These are phyloP conservation scores for Pythium inflatum DNA, from an alignment of 352 stramenopile species.

Conservation along the genomic window DNA sequence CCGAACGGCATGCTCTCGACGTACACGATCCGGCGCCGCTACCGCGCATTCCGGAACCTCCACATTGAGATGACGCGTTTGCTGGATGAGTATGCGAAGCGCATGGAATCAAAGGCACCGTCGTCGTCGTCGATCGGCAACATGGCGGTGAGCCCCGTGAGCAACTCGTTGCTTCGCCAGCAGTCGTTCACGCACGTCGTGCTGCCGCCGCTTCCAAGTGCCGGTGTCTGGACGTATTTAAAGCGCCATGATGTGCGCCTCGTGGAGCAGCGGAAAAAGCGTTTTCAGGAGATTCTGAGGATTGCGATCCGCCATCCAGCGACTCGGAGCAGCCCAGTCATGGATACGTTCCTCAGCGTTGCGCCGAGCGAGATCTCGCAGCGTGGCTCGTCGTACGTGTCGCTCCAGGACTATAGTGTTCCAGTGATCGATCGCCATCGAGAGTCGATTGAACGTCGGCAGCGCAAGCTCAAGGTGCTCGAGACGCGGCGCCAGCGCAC, in stretches of 20 bases:
- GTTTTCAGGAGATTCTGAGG: constrained; percentile 82
- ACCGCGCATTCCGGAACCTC: constrained; percentile 80
- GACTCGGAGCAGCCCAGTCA: constrained; percentile 59
- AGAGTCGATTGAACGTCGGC: constrained; percentile 77
- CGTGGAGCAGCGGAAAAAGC: constrained; percentile 79
- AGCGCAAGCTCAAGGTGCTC: constrained; percentile 74
- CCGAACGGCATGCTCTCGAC: constrained; percentile 75
- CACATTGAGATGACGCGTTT: constrained; percentile 68
- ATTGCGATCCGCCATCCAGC: constrained; percentile 78
- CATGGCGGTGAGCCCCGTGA: constrained; percentile 40
- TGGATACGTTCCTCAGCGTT: constrained; percentile 83
- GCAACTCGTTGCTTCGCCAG: constrained; percentile 33
- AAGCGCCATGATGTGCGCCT: constrained; percentile 81
- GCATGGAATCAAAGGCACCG: constrained; percentile 12
- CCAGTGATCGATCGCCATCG: constrained; percentile 74
- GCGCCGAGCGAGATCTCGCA: constrained; percentile 52
- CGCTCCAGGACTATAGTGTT: constrained; percentile 66
- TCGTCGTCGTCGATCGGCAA: constrained; percentile 26
- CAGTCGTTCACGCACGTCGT: constrained; percentile 38
- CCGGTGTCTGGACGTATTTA: constrained; percentile 80
- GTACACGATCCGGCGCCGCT: constrained; percentile 85
- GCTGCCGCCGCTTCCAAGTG: constrained; percentile 56
- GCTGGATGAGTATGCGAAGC: constrained; percentile 44
- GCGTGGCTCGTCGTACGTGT: constrained; percentile 55
- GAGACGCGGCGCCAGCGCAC: constrained; percentile 60